Conservation (phyloP, 2,329 filamentous ascomycete genomes). For the Sporothrix euskadiensis region DNA sequence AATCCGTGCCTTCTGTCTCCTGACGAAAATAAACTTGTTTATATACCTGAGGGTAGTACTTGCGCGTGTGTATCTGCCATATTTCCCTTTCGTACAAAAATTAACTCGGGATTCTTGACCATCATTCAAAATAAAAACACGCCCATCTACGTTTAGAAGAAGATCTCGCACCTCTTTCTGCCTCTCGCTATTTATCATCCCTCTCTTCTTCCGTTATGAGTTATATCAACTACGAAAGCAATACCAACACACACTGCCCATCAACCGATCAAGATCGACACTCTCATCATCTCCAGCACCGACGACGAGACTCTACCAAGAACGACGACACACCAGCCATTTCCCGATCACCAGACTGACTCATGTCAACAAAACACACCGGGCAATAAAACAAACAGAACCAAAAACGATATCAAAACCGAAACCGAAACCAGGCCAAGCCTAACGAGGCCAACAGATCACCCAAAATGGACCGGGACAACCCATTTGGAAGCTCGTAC, state of each 20-base stretch:
- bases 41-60: not conserved
- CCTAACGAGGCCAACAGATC: not conserved
- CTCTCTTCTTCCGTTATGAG: not conserved
- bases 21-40: not conserved
- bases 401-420: not conserved
- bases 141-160: not conserved
- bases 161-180: no score
- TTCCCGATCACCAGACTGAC: not conserved
- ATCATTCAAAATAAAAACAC: slow-evolving; percentile 2
- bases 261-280: not conserved
- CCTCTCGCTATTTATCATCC: not conserved
- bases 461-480: slow-evolving; percentile 24
- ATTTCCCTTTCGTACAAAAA: not conserved
- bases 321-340: not conserved
- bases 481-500: slow-evolving; percentile 7
- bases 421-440: not conserved
- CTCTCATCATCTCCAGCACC: not conserved
- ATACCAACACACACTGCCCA: not conserved
- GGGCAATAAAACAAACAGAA: not conserved
- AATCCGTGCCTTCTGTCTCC: not conserved
- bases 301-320: not conserved
- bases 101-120: not conserved
- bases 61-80: not conserved
- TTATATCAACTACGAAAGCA: no score
- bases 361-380: not conserved